Evolutionary conservation across 148 eudicot species (phyloP).

Genomic region (Bassia scoparia): DNA sequence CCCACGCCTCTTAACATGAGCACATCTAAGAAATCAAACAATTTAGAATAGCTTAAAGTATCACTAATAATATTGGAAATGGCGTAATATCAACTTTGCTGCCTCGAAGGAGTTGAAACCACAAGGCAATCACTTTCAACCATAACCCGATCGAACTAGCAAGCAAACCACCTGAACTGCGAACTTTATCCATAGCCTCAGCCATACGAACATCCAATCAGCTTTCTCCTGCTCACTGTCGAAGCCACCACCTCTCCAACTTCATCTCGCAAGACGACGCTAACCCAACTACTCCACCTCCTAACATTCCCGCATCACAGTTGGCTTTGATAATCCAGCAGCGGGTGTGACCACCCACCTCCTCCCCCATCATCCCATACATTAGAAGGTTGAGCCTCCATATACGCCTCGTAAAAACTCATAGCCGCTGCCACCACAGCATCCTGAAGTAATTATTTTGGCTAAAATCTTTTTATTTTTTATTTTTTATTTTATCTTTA

Average conservation of each 20-base stretch:
- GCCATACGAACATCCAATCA: neutral
- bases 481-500: too few species aligned
- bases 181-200: neutral
- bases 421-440: neutral
- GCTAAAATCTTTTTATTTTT: too few species aligned
- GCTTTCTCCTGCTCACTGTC: neutral
- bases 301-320: neutral
- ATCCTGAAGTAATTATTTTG: too few species aligned
- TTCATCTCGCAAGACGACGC: neutral
- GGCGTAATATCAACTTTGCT: too few species aligned
- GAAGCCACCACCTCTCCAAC: neutral
- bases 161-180: neutral
- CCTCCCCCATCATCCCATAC: neutral
- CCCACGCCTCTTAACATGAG: too few species aligned
- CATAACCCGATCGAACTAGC: neutral
- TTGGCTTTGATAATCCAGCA: neutral
- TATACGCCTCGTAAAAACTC: neutral
- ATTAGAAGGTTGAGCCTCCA: neutral
- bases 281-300: neutral
- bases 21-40: too few species aligned
- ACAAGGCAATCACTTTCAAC: neutral
- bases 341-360: neutral
- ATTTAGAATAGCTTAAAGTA: too few species aligned
- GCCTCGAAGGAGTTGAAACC: too few species aligned
- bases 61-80: too few species aligned